These are phyloP conservation scores for Leucocoprinus birnbaumii DNA, from an alignment of 768 basidiomycete genomes.

Conservation along the genomic window DNA sequence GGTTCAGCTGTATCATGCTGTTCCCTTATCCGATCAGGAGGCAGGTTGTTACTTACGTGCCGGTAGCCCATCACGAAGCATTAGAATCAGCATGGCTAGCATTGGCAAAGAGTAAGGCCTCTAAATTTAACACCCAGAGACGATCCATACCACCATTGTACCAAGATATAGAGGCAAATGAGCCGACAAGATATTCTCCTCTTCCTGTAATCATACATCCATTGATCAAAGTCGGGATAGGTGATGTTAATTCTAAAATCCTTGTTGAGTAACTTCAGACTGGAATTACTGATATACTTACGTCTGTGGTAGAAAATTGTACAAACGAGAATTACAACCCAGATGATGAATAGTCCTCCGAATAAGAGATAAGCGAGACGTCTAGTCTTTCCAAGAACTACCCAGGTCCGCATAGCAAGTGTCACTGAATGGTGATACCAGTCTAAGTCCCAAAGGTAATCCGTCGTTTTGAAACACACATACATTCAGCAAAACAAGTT, in stretches of 20 bases:
- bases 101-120: background rate
- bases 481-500: background rate
- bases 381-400: background rate
- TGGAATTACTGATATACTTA: background rate
- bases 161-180: background rate
- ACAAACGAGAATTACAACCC: background rate
- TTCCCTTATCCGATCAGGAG: no score
- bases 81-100: background rate
- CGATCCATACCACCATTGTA: background rate
- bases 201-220: background rate
- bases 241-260: no score
- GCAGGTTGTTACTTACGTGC: background rate
- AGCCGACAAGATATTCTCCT: background rate
- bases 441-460: background rate
- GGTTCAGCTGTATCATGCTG: no score
- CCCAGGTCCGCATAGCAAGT: conserved; percentile 6
- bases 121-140: background rate
- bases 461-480: background rate
- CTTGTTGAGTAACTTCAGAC: no score
- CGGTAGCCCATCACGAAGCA: background rate
- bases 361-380: background rate
- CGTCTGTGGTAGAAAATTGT: background rate
- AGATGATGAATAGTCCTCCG: background rate
- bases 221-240: no score
- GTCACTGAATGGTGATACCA: background rate